A percentile compares a stretch with the other conserved stretches of the same genome.
phyloP scores from a whole-genome alignment of 2,329 filamentous ascomycete genomes.

The Ophiostoma ips region DNA sequence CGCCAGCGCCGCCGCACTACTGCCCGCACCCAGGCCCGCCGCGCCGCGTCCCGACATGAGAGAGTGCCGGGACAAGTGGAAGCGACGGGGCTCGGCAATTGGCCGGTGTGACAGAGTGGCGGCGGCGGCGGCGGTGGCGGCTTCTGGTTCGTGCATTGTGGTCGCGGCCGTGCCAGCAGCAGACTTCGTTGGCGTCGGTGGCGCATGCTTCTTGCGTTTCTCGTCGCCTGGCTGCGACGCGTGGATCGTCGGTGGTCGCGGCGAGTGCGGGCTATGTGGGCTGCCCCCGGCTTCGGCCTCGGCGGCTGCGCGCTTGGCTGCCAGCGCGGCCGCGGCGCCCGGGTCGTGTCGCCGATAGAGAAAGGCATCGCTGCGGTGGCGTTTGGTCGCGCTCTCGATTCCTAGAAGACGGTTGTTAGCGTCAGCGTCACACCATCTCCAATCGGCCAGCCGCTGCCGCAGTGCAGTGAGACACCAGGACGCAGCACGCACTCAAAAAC shows the following conservation, averaged over 20 bases:
- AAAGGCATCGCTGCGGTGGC: constrained; percentile 37
- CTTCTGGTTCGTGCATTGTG: neutral
- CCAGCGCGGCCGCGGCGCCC: constrained; percentile 3
- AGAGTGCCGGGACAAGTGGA: constrained; percentile 34
- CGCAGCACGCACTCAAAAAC: constrained; percentile 21
- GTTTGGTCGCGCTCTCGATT: constrained; percentile 37
- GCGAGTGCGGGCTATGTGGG: constrained; percentile 13
- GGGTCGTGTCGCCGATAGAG: constrained; percentile 40
- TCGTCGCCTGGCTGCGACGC: constrained; percentile 29
- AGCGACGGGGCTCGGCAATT: constrained; percentile 31
- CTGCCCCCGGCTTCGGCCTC: constrained; percentile 16
- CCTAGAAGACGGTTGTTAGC: constrained; percentile 3
- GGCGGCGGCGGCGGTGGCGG: no score
- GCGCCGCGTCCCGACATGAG: constrained; percentile 11
- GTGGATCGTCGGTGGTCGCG: constrained; percentile 26
- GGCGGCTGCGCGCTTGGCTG: constrained; percentile 5
- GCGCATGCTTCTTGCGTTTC: constrained; percentile 10
- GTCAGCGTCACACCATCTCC: constrained; percentile 10
- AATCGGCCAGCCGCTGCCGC: no score
- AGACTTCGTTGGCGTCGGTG: neutral
- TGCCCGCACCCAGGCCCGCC: constrained; percentile 11
- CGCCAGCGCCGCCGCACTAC: neutral
- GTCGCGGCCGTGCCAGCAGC: neutral
- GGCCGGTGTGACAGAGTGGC: neutral
- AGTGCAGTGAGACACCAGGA: constrained; percentile 5